Conservation (phyloP, 169 alveolate genomes). For the Eimeria tenella region DNA sequence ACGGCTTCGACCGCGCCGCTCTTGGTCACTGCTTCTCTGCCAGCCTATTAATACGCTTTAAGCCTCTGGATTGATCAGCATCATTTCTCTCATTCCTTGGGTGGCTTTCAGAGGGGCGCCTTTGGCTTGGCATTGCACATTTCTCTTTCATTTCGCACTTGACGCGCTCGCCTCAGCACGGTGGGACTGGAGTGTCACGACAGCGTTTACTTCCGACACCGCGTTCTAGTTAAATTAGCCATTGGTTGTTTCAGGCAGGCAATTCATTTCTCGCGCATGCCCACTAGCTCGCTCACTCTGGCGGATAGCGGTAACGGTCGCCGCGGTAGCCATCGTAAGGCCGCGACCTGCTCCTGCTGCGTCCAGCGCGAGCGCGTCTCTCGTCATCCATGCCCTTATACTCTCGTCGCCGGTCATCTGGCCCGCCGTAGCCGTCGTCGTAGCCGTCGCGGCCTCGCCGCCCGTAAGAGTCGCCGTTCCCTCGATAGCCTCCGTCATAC, state of each 20-base stretch:
- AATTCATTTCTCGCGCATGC: no score
- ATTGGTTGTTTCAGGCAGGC: no score
- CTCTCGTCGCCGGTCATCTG: slow-evolving; percentile 52
- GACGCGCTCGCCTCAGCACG: slow-evolving; percentile 15
- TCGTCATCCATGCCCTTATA: slow-evolving; percentile 41
- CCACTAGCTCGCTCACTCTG: slow-evolving; percentile 61
- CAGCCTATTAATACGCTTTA: slow-evolving; percentile 13
- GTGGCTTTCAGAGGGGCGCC: neutral
- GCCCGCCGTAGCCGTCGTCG: slow-evolving; percentile 68
- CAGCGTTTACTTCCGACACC: neutral
- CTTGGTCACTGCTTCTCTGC: slow-evolving; percentile 49
- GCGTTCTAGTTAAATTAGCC: no score
- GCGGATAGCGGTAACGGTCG: slow-evolving; percentile 66
- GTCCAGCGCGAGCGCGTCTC: slow-evolving; percentile 35
- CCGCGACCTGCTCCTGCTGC: slow-evolving; percentile 75
- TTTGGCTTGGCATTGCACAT: neutral
- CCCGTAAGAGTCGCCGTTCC: slow-evolving; percentile 52
- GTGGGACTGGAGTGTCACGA: slow-evolving; percentile 20
- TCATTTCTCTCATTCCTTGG: slow-evolving; percentile 8
- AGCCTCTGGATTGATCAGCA: slow-evolving; percentile 33
- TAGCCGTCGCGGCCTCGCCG: slow-evolving; percentile 57
- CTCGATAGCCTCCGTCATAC: slow-evolving; percentile 37
- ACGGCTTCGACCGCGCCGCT: neutral
- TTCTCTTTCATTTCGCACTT: slow-evolving; percentile 31
- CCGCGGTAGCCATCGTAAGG: slow-evolving; percentile 68